Percentiles rank a stretch among this genome's conserved stretches.
phyloP scores from a whole-genome alignment of 305 asterid species.

The Fraxinus angustifolia region DNA sequence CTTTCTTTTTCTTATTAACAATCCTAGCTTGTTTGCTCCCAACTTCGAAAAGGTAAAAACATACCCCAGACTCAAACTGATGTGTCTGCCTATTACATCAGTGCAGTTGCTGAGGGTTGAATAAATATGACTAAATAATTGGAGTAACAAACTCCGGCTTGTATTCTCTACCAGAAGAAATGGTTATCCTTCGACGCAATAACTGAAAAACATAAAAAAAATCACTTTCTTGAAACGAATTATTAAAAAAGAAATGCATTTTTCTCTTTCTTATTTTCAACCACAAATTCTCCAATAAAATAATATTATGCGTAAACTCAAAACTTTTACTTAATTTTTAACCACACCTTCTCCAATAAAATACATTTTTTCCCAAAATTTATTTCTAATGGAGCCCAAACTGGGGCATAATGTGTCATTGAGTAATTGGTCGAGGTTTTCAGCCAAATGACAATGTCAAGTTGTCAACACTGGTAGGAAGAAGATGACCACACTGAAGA shows the following conservation, averaged over 20 bases:
- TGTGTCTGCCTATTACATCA: neutral
- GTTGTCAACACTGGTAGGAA: neutral
- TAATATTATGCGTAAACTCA: no score
- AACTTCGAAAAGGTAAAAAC: neutral
- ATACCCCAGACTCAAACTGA: neutral
- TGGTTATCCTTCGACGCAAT: neutral
- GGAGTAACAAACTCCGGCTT: neutral
- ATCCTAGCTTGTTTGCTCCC: neutral
- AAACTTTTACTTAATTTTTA: no score
- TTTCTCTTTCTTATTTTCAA: no score
- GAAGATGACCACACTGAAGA: neutral
- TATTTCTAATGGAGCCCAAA: no score
- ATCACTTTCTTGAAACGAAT: neutral
- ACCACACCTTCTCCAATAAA: no score
- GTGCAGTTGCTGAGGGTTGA: constrained; percentile 8
- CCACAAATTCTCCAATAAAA: no score
- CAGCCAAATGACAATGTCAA: neutral
- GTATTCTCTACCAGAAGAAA: constrained; percentile 3
- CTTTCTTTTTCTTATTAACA: neutral
- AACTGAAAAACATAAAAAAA: neutral
- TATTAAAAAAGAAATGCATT: neutral
- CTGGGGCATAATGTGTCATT: neutral
- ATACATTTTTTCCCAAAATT: no score
- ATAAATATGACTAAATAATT: neutral
- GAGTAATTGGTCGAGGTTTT: neutral